Evolutionary conservation across 2,329 filamentous ascomycete species (phyloP), one percentile per base, ranked within the genome.

Genomic region (Claviceps paspali): DNA sequence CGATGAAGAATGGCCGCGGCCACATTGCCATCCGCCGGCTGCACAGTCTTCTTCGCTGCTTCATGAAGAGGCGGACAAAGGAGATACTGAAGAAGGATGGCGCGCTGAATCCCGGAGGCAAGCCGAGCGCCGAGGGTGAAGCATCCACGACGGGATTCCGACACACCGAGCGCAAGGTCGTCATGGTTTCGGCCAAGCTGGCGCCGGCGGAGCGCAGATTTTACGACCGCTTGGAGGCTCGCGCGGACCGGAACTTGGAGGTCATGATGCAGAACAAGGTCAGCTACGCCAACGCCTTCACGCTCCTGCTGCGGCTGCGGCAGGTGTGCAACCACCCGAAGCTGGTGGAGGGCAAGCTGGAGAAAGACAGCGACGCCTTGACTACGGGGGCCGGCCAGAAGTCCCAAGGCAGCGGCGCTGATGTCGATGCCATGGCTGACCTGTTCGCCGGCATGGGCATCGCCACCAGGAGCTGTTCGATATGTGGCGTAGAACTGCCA

Each of bases 1-100:
- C 91, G 0, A 75, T 98, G 71, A 93, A 88, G 62, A 84, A 82
- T 43, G 87, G 87, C 6, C 80, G 82, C 42, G 91, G 88, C 9
- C 82, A 87, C 38, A 71, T 96, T 40, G 88, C 91, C 12, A 92
- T 98, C 54, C 73, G 78, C 35, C 75, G 91, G 31, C 65, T 98
- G 23, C 86, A 94, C 47, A 76, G 81, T 39, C 76, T 93, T 43
- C 64, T 98, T 4, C 80, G 82, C 38, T 88, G 86, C 38, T 94
- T 94, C 62, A 98, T 98, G 91, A 94, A 96, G 64, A 79, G 91
- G n/a, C 77, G 91, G 29, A 96, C 87, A 7, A 98, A 98, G 59
- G 86, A 94, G 17, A 84, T 98, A n/a, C 63, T 98, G 42, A 94
- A 91, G 59, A 71, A 85, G 48, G 84, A 84, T 9, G 83, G 84